These are phyloP conservation scores for Penicillium flavigenum DNA, from an alignment of 495 filamentous ascomycete species.

Conservation along the genomic window DNA sequence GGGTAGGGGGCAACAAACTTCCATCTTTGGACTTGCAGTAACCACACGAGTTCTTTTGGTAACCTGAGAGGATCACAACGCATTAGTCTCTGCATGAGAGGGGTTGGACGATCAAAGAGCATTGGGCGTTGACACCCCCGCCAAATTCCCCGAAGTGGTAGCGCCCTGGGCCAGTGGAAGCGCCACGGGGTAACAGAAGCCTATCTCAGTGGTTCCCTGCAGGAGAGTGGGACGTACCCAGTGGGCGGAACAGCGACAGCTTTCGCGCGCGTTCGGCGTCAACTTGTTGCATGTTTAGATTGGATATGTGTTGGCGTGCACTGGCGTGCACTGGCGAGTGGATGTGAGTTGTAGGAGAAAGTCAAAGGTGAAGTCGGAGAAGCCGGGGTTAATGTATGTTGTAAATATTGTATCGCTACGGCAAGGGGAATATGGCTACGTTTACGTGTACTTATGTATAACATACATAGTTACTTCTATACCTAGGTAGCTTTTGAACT, in stretches of 20 bases:
- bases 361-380: constrained; percentile 2
- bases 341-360: not conserved
- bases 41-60: constrained; percentile 53
- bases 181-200: constrained; percentile 40
- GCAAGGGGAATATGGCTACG: constrained; percentile 4
- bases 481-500: not conserved
- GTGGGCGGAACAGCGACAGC: constrained; percentile 49
- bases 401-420: constrained; percentile 5
- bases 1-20: constrained; percentile 41
- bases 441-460: not conserved
- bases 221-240: constrained; percentile 41
- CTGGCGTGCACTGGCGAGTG: not conserved
- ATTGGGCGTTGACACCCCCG: constrained; percentile 13
- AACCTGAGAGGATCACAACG: constrained; percentile 36
- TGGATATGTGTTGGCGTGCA: constrained; percentile 1
- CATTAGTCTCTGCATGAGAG: constrained; percentile 17
- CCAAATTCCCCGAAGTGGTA: constrained; percentile 10
- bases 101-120: constrained; percentile 2
- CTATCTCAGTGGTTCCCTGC: constrained; percentile 41
- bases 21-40: constrained; percentile 56
- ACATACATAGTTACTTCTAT: not conserved
- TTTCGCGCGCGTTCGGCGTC: constrained; percentile 49
- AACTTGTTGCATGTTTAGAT: constrained; percentile 35
- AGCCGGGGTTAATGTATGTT: constrained; percentile 1
- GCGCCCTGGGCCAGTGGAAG: constrained; percentile 35